Conservation (phyloP, 345 rosid genomes). For the Rhodamnia argentea region DNA sequence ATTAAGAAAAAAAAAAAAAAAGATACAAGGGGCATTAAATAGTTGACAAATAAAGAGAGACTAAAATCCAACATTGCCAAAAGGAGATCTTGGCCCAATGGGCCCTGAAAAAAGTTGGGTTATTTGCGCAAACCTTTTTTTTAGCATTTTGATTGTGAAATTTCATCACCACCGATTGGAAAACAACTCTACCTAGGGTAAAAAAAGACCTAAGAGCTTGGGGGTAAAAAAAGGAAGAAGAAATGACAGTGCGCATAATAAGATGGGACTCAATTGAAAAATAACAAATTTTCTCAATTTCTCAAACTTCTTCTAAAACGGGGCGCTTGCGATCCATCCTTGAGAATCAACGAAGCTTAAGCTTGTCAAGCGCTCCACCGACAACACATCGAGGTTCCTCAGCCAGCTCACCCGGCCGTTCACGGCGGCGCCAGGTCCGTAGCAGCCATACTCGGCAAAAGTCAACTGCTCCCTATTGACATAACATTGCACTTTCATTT, state of each 20-base stretch:
- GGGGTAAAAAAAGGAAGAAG: too few species aligned
- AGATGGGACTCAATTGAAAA: neutral
- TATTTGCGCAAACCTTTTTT: neutral
- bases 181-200: neutral
- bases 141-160: neutral
- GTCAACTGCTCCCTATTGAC: slow-evolving; percentile 20
- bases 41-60: neutral
- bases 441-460: slow-evolving; percentile 23
- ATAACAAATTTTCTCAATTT: neutral
- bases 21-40: neutral
- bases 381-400: slow-evolving; percentile 3
- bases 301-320: slow-evolving; percentile 1
- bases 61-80: neutral
- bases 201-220: too few species aligned
- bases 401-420: slow-evolving; percentile 34
- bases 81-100: neutral
- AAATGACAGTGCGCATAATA: neutral
- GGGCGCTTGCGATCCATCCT: slow-evolving; percentile 41
- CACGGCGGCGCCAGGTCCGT: slow-evolving; percentile 35
- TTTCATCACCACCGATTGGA: neutral
- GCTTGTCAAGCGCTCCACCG: slow-evolving; percentile 11
- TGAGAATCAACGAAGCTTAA: slow-evolving; percentile 27
- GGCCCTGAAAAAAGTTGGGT: neutral
- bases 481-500: neutral
- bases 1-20: neutral